Percentiles rank a stretch among this genome's conserved stretches.
Evolutionary conservation across 2,329 filamentous ascomycete species (phyloP).

Genomic region (Epichloe typhina): DNA sequence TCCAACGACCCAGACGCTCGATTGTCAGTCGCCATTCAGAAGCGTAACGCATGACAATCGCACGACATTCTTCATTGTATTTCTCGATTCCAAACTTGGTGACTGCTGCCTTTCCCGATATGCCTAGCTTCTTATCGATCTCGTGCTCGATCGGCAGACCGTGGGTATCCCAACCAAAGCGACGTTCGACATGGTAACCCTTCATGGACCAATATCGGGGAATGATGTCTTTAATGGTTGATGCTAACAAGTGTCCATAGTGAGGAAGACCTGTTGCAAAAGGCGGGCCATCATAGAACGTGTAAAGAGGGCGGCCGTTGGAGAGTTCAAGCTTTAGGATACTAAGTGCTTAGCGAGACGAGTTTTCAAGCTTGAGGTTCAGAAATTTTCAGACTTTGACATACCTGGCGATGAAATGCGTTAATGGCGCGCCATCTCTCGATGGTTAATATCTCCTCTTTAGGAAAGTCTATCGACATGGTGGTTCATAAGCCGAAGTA

Average conservation of each 20-base stretch:
- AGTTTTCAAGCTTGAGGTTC: background rate
- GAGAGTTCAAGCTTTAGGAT: slow-evolving; percentile 57
- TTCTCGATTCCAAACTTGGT: slow-evolving; percentile 72
- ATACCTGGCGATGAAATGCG: slow-evolving; percentile 74
- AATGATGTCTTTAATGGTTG: slow-evolving; percentile 95
- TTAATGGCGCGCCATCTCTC: slow-evolving; percentile 82
- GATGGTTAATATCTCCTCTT: slow-evolving; percentile 78
- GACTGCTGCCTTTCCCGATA: slow-evolving; percentile 78
- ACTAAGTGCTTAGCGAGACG: slow-evolving; percentile 1
- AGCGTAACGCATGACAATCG: slow-evolving; percentile 87
- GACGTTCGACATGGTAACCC: slow-evolving; percentile 78
- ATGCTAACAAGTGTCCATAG: slow-evolving; percentile 66
- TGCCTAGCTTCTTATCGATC: slow-evolving; percentile 90
- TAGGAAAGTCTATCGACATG: slow-evolving; percentile 87
- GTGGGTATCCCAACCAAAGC: slow-evolving; percentile 92
- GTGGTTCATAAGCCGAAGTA: slow-evolving; percentile 19
- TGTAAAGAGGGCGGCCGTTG: slow-evolving; percentile 69
- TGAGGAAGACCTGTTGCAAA: slow-evolving; percentile 61
- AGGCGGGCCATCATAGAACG: slow-evolving; percentile 84
- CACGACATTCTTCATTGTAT: slow-evolving; percentile 84
- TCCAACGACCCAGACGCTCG: slow-evolving; percentile 83
- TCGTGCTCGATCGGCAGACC: slow-evolving; percentile 93
- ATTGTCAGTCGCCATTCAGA: slow-evolving; percentile 80
- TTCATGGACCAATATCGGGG: slow-evolving; percentile 97
- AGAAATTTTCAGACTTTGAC: slow-evolving; percentile 4